Base-by-base conservation (phyloP, 306 rosid genomes). In the Coriaria nepalensis region DNA sequence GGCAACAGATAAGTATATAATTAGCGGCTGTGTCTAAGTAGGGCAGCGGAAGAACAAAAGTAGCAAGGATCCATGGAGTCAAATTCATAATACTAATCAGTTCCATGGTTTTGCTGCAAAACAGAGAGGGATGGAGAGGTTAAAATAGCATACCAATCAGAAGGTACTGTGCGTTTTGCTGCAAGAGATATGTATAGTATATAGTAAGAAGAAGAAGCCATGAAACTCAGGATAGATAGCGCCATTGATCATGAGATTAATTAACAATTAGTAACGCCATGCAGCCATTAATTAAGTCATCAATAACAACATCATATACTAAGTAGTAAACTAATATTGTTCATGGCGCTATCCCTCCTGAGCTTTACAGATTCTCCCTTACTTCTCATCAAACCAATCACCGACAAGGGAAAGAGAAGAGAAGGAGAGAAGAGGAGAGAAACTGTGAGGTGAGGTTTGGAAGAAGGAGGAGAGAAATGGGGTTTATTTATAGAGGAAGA, bases 271-370 rank as follows among this genome's bases (percentile, higher is more conserved):
- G n/a, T 13, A 11, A n/a, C 49, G 11, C 36, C 36, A 8, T 54
- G 2, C 35, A n/a, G 29, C 29, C 1, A 20, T 20, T 20, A 20
- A 20, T 20, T 20, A 20, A 20, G 1, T 20, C 1, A 20, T 3
- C 29, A 20, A 20, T 20, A 20, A 20, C 29, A 20, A 20, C 3
- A 20, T 20, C 29, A 20, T 20, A 20, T 20, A 20, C 29, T 20
- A 20, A 20, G 29, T 20, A 20, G 1, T 20, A 20, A 20, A 20
- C 29, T 20, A 20, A 20, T 20, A 20, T 20, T 15, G 36, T 33
- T 10, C 7, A 29, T 15, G 62, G 62, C 62, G 62, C 62, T 57
- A 57, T 57, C 62, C 62, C 62, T 57, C 62, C 62, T 57, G 62
- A 57, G 62, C 62, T 57, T 57, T 38, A 47, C 40, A 39, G 62